phyloP scores from a whole-genome alignment of 129 eudicot species.

The Solidago caesia region DNA sequence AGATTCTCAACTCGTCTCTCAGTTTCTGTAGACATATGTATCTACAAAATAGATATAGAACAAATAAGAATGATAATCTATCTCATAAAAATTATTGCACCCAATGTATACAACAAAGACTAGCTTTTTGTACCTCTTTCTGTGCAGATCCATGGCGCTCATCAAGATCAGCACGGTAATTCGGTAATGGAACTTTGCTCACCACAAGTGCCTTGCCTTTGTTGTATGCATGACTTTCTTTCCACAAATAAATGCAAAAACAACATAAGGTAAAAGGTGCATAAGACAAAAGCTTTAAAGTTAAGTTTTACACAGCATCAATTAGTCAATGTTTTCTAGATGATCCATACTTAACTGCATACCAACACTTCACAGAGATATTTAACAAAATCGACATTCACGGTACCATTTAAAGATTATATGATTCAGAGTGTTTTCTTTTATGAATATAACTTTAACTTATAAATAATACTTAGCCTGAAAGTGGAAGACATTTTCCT shows the following conservation, averaged over 20 bases:
- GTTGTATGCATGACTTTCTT: conserved; percentile 91
- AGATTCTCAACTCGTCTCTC: conserved; percentile 78
- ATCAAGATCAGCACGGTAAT: conserved; percentile 94
- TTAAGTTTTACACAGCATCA: neutral
- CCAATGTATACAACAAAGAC: neutral
- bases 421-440: neutral
- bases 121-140: conserved; percentile 60
- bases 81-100: neutral
- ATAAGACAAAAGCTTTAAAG: neutral
- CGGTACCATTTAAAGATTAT: too few species aligned
- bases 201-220: conserved; percentile 90
- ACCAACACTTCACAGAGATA: neutral
- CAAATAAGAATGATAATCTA: neutral
- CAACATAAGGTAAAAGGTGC: conserved; percentile 22
- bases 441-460: too few species aligned
- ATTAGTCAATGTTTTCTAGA: neutral
- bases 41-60: conserved; percentile 41
- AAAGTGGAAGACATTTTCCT: neutral
- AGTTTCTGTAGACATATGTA: conserved; percentile 75
- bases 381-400: neutral
- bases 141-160: conserved; percentile 86
- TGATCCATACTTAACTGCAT: neutral
- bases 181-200: conserved; percentile 89
- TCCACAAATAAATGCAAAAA: conserved; percentile 46
- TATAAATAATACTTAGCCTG: too few species aligned